Evolutionary conservation across 306 rosid genomes (phyloP).

Genomic region (Acacia confusa): DNA sequence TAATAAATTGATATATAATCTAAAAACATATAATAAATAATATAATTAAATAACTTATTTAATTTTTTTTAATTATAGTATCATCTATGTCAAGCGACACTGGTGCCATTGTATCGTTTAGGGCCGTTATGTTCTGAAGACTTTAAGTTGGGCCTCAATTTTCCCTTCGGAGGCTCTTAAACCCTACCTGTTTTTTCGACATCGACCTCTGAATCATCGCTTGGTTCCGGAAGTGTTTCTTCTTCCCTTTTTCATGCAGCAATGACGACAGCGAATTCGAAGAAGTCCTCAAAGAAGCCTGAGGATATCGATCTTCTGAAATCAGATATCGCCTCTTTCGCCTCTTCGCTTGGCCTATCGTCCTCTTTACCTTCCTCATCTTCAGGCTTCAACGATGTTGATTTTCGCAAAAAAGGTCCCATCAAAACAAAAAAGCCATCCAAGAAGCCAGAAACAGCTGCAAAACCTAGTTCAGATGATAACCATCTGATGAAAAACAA

Average conservation of each 20-base stretch:
- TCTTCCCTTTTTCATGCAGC: conserved; percentile 27
- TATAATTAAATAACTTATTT: too few species aligned
- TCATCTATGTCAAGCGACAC: too few species aligned
- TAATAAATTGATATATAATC: too few species aligned
- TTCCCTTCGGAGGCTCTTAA: neutral
- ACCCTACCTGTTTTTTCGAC: conserved; percentile 30
- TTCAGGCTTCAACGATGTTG: conserved; percentile 89
- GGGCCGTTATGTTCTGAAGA: neutral
- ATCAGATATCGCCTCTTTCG: conserved; percentile 78
- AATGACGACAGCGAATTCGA: conserved; percentile 59
- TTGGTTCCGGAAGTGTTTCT: neutral
- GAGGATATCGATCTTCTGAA: conserved; percentile 58
- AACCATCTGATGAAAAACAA: conserved; percentile 38
- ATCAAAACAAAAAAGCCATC: conserved; percentile 38
- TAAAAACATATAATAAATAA: too few species aligned
- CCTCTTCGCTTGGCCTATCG: conserved; percentile 77
- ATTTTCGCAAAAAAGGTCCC: conserved; percentile 64
- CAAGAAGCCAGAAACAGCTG: conserved; percentile 35
- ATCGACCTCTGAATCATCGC: neutral
- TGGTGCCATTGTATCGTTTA: too few species aligned
- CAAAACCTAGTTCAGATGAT: conserved; percentile 18
- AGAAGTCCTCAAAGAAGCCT: conserved; percentile 37
- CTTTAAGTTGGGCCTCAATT: neutral
- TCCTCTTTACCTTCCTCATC: conserved; percentile 58
- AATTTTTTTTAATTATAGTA: too few species aligned